Percentiles rank a stretch among this genome's conserved stretches.
These are phyloP conservation scores for Schizochytrium sp. DNA, from an alignment of 108 stramenopile genomes.

Conservation along the genomic window DNA sequence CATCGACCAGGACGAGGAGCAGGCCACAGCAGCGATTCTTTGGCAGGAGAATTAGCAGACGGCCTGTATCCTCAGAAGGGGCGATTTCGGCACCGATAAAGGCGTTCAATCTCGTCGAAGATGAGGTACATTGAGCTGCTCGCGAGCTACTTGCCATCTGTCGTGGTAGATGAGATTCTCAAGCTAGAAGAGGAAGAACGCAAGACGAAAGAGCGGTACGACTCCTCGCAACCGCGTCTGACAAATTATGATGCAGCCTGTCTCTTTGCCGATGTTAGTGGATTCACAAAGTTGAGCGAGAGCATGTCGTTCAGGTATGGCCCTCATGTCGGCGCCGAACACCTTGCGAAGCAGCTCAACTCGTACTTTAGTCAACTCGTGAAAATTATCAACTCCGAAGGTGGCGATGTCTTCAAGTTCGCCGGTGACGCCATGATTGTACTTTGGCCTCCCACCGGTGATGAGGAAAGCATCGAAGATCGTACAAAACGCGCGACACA, in stretches of 20 bases:
- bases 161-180: slow-evolving; percentile 25
- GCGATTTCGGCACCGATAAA: too few relatives aligned
- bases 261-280: slow-evolving; percentile 51
- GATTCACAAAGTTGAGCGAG: slow-evolving; percentile 47
- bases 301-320: slow-evolving; percentile 33
- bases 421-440: slow-evolving; percentile 56
- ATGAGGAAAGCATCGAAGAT: slow-evolving; percentile 14
- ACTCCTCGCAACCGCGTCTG: neutral
- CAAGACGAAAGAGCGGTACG: neutral
- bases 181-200: neutral
- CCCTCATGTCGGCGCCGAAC: slow-evolving; percentile 38
- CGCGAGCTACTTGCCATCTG: slow-evolving; percentile 31
- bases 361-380: slow-evolving; percentile 53
- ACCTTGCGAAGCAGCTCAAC: slow-evolving; percentile 47
- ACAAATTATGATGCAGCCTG: slow-evolving; percentile 44
- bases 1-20: too few relatives aligned
- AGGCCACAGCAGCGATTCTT: too few relatives aligned
- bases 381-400: slow-evolving; percentile 41
- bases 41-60: too few relatives aligned
- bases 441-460: slow-evolving; percentile 42
- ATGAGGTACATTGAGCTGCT: slow-evolving; percentile 36
- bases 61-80: too few relatives aligned
- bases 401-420: slow-evolving; percentile 59
- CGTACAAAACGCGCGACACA: slow-evolving; percentile 40
- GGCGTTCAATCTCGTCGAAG: neutral